Base-by-base conservation (phyloP, 1,139 yeast species). In the Hyphopichia buzzinii region DNA sequence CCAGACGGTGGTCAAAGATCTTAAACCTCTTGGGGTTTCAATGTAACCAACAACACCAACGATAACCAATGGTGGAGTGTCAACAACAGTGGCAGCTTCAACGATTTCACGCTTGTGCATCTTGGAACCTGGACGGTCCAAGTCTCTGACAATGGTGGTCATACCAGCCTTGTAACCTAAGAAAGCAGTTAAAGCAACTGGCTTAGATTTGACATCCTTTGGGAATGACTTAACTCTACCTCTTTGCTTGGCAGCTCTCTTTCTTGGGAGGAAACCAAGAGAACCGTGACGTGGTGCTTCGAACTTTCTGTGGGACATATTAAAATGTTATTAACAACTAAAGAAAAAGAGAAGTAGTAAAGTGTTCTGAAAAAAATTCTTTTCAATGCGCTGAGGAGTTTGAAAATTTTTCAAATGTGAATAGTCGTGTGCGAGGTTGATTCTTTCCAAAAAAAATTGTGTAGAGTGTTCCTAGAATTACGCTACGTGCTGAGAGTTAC, bases 211-310 rank as follows among this genome's bases (percentile, higher is more conserved):
- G 74, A 87, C 95, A 74, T 94, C 98, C 82, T 85, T 88, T 70
- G 99, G 98, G 96, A 92, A 94, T 48, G 98, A 79, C 88, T 89
- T 90, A 67, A 90, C 95, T 80, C 87, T 89, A 76, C 97, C 98
- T 83, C 95, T 87, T 80, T 88, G 94, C 72, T 86, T 81, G 74
- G 95, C 83, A 67, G 98, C 94, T 83, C 98, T 89, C 96, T 90
- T 90, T 84, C 96, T 87, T 84, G 97, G 97, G 82, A 74, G 76
- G 96, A 89, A 92, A 68, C 97, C 98, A 73, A 92, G 81, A 74
- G 96, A 92, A 77, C 98, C 99, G 89, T 92, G 97, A 82, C 99
- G 89, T 80, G 99, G 98, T 63, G 95, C 96, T 87, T 92, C 97
- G 94, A 69, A 92, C 84, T 92, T 92, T 85, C 98, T 87, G 92